Evolutionary conservation across 2,329 filamentous ascomycete genomes (phyloP).

Genomic region (Tympanopsis confertula): DNA sequence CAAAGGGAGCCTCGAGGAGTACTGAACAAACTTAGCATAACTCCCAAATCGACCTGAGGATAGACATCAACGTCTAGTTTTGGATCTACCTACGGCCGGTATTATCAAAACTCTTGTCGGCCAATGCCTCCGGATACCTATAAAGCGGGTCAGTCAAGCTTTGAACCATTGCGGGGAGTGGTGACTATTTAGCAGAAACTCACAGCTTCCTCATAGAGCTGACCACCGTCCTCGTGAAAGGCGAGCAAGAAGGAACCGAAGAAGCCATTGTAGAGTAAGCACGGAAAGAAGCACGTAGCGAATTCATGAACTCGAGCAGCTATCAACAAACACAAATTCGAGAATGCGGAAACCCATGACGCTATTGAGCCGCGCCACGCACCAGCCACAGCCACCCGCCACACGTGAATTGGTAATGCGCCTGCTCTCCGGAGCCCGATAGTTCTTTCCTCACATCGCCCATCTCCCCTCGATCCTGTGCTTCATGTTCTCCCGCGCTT

Average conservation of each 20-base stretch:
- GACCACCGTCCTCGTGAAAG: slow-evolving; percentile 54
- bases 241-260: slow-evolving; percentile 27
- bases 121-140: slow-evolving; percentile 59
- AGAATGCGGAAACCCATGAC: no score
- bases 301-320: no score
- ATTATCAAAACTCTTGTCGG: slow-evolving; percentile 66
- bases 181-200: slow-evolving; percentile 17
- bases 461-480: slow-evolving; percentile 4
- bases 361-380: no score
- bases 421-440: no score
- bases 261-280: slow-evolving; percentile 20
- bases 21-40: slow-evolving; percentile 26
- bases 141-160: slow-evolving; percentile 8
- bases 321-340: no score
- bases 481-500: slow-evolving; percentile 1
- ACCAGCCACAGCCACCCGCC: no score
- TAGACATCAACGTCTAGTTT: neutral
- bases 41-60: neutral
- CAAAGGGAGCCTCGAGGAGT: slow-evolving; percentile 54
- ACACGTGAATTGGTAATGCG: no score
- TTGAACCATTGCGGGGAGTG: no score
- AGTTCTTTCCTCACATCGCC: no score
- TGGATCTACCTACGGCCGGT: slow-evolving; percentile 41
- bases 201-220: slow-evolving; percentile 55
- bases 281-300: slow-evolving; percentile 12